These are phyloP conservation scores for Setaria viridis DNA, from an alignment of 202 grass and related monocot genomes.

Conservation along the genomic window DNA sequence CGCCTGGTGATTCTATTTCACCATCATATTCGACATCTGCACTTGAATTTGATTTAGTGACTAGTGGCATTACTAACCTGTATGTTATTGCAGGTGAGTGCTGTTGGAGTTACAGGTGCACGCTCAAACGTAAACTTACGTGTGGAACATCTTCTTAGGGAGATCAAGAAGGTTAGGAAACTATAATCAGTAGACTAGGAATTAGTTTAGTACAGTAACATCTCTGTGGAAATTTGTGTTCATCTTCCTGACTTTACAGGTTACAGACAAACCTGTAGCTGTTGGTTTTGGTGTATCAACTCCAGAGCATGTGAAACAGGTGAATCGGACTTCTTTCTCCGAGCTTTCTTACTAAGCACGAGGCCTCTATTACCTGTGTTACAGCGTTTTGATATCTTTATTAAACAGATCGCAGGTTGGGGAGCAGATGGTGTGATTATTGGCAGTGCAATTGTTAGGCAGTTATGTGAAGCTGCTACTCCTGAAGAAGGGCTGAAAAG, in stretches of 20 bases:
- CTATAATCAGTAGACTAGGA: constrained; percentile 15
- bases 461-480: constrained; percentile 67
- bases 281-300: constrained; percentile 72
- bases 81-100: constrained; percentile 54
- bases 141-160: constrained; percentile 59
- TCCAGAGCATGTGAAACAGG: constrained; percentile 73
- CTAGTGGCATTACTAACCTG: not conserved
- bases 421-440: constrained; percentile 96
- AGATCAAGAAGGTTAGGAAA: constrained; percentile 63
- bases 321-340: not conserved
- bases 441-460: constrained; percentile 86
- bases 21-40: not conserved
- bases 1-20: not conserved
- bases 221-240: not conserved
- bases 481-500: constrained; percentile 82
- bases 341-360: not conserved
- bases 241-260: constrained; percentile 35
- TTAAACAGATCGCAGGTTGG: constrained; percentile 58
- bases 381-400: not conserved
- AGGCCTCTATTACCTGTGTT: constrained; percentile 7
- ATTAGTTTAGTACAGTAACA: not conserved
- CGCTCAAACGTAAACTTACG: constrained; percentile 56
- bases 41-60: constrained; percentile 12
- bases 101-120: constrained; percentile 67
- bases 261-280: constrained; percentile 59